Base-by-base conservation (phyloP, 2,329 filamentous ascomycete species). In the Akanthomyces muscarius region DNA sequence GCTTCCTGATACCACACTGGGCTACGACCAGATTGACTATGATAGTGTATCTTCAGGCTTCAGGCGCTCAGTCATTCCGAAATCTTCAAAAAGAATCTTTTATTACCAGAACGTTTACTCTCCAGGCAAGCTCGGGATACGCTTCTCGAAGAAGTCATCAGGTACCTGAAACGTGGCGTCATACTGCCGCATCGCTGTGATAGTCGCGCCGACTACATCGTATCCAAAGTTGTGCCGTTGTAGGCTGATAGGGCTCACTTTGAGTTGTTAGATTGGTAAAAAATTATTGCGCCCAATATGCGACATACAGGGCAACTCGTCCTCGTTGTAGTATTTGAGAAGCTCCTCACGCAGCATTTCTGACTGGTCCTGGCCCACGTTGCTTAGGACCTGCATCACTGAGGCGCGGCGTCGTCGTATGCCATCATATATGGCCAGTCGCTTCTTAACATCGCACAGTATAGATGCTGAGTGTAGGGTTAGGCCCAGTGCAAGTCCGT, bases 371-470 rank as follows among this genome's bases (percentile, higher is more conserved):
- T 71, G 69, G 4, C 73, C 76, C 0, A 73, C 73, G 51, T 77
- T 76, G 48, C 71, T 74, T 55, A 79, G 70, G 51, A 78, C 69
- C 61, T 78, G 75, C 18, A 77, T 72, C 1, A 67, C 70, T 13
- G 71, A 72, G 1, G 73, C 70, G 8, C 74, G 65, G 52, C 69
- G 69, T n/a, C 69, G 63, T 3, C 72, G 68, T 6, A 71, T 56
- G 1, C 63, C 61, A 16, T 69, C 68, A 56, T 71, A 74, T 3
- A 72, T 42, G 1, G 61, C 55, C 2, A 74, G 62, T 5, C 71
- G 64, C 23, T 63, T 51, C 42, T 67, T 65, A 25, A 73, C 65
- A 1, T 71, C 68, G 3, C 57, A 21, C 7, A 65, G 25, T 5
- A 63, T 63, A 51, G 55, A 56, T 4, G 68, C 68, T 18, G 16